Base-by-base conservation (phyloP, 345 rosid genomes). In the Leavenworthia alabamica region DNA sequence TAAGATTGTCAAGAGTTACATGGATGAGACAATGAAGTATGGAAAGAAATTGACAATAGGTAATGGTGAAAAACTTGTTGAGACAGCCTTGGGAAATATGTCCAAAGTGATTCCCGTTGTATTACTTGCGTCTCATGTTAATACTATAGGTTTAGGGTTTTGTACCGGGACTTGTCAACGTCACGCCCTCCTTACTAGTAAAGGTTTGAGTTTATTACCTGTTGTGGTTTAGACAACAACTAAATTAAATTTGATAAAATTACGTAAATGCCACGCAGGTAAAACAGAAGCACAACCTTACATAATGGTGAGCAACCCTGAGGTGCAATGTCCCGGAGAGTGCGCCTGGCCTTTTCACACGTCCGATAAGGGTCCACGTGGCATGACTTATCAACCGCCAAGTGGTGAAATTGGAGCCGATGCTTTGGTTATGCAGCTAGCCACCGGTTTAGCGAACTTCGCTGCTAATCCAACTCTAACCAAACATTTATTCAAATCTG, bases 301-400 rank as follows among this genome's bases (percentile, higher is more conserved):
- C 70, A 58, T 89, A 17, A 8, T 81, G 24, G 84, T 83, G 2
- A 88, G 88, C 14, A 62, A 89, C 51, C 86, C 93, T 19, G 81
- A 72, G 70, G 52, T 16, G 3, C 83, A 79, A 67, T 89, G 93
- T 70, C 93, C 93, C 0, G 90, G 80, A 17, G 60, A 65, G 8
- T 89, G 96, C 31, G 86, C 78, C 0, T 86, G 90, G 90, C 96
- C 96, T 1, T 89, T 86, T 74, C 62, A 60, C 60, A 71, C 7
- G 51, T 26, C 85, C 0, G 75, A 75, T 7, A 40, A 22, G 3
- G 85, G 78, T 44, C 89, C 83, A 12, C 62, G 28, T 35, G 88
- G 82, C 0, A 49, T 69, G 43, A 59, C 65, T 0, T 70, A 82
- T 54, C 74, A 67, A 70, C 86, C 96, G 2, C 87, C 93, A 17